Base-by-base conservation (phyloP, 352 stramenopile species). In the Pythium brachiatum region DNA sequence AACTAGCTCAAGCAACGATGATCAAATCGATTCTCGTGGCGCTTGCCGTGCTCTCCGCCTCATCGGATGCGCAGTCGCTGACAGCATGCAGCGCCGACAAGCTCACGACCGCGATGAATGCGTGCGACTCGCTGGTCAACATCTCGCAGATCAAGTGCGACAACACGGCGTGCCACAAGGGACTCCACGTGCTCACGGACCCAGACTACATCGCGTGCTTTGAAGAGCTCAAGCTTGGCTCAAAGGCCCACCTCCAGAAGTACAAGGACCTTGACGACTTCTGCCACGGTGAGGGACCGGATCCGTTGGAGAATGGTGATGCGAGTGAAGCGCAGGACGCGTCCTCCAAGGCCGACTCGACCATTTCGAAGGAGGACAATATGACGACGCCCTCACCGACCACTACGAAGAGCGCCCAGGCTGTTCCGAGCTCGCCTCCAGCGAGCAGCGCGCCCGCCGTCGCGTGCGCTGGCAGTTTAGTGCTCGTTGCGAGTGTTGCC, bases 111-210 rank as follows among this genome's bases (percentile, higher is more conserved):
- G 55, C 63, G 4, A 79, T 68, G 41, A 55, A 60, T 15, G 65
- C 74, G 12, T 82, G 74, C 25, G 74, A 82, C 58, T 72, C 65
- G 50, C 43, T 82, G 9, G 63, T 71, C n/a, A 66, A 74, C 52
- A 73, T 77, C 52, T 81, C 73, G 52, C 70, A 79, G 61, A 63
- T 77, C 60, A 76, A 76, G 36, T 82, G 71, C 44, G 70, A 75
- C 43, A 62, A 51, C 36, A 63, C 66, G 18, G 61, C 57, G 13
- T 82, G 74, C 39, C 71, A 82, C 44, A 73, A 69, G 27, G 71
- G 66, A n/a, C 64, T 82, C 13, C 74, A 82, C 57, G 39, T 60
- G 39, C 71, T 79, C 21, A 59, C 71, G 27, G 72, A 82, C 25
- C 64, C 69, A 48, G 66, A 75, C 23, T 61, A 64, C 38, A 61